phyloP scores from a whole-genome alignment of 2,329 filamentous ascomycete genomes.

The Alternaria ventricosa region DNA sequence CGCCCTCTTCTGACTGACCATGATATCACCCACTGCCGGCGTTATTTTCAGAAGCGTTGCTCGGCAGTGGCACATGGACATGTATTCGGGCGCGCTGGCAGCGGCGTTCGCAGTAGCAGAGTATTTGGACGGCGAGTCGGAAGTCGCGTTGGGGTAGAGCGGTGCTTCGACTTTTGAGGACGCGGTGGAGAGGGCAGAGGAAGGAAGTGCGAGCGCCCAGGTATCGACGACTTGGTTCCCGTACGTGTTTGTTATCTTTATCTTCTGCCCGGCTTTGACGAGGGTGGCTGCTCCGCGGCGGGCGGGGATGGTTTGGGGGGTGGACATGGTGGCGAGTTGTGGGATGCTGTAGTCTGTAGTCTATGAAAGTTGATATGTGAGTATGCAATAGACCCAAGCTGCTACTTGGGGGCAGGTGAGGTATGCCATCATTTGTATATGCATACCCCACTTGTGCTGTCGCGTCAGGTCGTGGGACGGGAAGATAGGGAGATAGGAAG shows the following conservation, averaged over 20 bases:
- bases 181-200: slow-evolving; percentile 18
- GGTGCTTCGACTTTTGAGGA: slow-evolving; percentile 36
- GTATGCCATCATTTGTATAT: neutral
- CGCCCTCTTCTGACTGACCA: slow-evolving; percentile 43
- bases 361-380: neutral
- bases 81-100: slow-evolving; percentile 40
- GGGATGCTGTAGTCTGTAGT: neutral
- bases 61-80: slow-evolving; percentile 48
- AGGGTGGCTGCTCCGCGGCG: slow-evolving; percentile 53
- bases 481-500: slow-evolving; percentile 22
- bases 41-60: slow-evolving; percentile 37
- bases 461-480: slow-evolving; percentile 14
- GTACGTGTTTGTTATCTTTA: slow-evolving; percentile 57
- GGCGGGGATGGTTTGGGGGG: slow-evolving; percentile 49
- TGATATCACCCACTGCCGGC: slow-evolving; percentile 36
- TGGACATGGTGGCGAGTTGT: slow-evolving; percentile 13
- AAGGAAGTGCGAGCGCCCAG: slow-evolving; percentile 54
- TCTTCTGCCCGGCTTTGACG: slow-evolving; percentile 47
- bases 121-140: slow-evolving; percentile 30
- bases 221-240: slow-evolving; percentile 60
- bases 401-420: neutral
- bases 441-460: slow-evolving; percentile 16
- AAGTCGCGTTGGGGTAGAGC: slow-evolving; percentile 36
- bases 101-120: slow-evolving; percentile 32
- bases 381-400: neutral